Conservation (phyloP, 371 early-diverging fungal species). For the Mucor piriformis region DNA sequence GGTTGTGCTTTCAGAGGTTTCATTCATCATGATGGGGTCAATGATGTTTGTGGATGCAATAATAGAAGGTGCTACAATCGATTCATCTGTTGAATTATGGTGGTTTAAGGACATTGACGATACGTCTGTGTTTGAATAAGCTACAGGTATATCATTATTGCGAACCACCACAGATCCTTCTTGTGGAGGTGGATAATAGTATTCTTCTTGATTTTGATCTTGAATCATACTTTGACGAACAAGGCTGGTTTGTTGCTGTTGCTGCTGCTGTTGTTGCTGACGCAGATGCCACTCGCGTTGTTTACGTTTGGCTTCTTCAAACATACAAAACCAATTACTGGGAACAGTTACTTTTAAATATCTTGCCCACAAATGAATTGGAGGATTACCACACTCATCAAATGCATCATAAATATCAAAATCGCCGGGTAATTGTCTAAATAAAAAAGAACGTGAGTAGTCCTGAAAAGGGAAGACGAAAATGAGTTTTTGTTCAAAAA, state of each 20-base stretch:
- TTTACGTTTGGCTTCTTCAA: conserved; percentile 47
- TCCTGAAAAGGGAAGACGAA: background rate
- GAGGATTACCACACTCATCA: conserved; percentile 51
- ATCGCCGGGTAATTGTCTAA: conserved; percentile 48
- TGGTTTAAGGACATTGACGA: conserved; percentile 18
- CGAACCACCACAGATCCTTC: background rate
- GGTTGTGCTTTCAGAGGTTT: background rate
- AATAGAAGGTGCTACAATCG: background rate
- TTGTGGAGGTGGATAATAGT: conserved; percentile 6
- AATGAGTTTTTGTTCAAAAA: background rate
- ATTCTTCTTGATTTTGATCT: conserved; percentile 1
- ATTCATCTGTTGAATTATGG: background rate
- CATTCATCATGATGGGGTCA: conserved; percentile 16
- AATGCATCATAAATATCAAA: conserved; percentile 49
- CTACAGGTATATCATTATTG: background rate
- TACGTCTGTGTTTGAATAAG: conserved; percentile 27
- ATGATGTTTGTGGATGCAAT: conserved; percentile 21
- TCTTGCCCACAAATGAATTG: conserved; percentile 45
- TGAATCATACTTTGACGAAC: conserved; percentile 6
- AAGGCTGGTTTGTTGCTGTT: background rate
- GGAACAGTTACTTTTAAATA: conserved; percentile 37
- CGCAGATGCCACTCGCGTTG: conserved; percentile 37
- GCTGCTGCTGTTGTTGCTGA: conserved; percentile 12
- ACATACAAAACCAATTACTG: conserved; percentile 46
- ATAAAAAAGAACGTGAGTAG: background rate